These are phyloP conservation scores for Xylariales sp. DNA, from an alignment of 2,329 filamentous ascomycete genomes.

Conservation along the genomic window DNA sequence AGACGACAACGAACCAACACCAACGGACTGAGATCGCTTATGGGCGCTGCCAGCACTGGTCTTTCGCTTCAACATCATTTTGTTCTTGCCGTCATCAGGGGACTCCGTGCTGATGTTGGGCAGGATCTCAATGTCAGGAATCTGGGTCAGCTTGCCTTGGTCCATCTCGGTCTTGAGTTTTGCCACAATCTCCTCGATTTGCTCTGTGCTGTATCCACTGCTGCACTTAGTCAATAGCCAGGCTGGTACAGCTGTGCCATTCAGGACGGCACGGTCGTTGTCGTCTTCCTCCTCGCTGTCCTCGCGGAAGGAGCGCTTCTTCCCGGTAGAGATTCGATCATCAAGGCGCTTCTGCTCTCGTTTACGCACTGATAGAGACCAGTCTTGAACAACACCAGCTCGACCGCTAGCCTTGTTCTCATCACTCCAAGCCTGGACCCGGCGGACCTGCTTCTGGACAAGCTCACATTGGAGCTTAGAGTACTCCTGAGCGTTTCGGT, in stretches of 20 bases:
- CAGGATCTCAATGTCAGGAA: conserved; percentile 57
- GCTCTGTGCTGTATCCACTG: conserved; percentile 40
- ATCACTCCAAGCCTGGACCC: conserved; percentile 60
- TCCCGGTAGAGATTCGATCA: conserved; percentile 28
- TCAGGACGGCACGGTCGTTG: conserved; percentile 25
- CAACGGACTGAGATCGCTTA: conserved; percentile 32
- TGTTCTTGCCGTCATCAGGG: conserved; percentile 22
- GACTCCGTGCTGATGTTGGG: conserved; percentile 45
- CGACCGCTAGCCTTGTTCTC: conserved; percentile 34
- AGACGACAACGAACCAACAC: conserved; percentile 16
- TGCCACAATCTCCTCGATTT: conserved; percentile 43
- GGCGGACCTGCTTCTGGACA: conserved; percentile 56
- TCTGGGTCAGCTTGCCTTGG: conserved; percentile 34
- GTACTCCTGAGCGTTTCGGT: conserved; percentile 60
- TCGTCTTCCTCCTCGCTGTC: conserved; percentile 30
- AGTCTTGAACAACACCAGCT: conserved; percentile 48
- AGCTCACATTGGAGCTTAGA: conserved; percentile 59
- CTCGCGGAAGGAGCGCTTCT: conserved; percentile 26
- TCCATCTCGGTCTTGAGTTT: conserved; percentile 42
- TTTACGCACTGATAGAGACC: conserved; percentile 60
- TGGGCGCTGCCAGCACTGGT: conserved; percentile 17
- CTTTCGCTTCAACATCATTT: conserved; percentile 22
- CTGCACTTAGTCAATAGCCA: conserved; percentile 46
- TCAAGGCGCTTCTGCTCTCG: conserved; percentile 57
- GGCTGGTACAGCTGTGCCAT: conserved; percentile 38